Evolutionary conservation across 139 green algal genomes (phyloP), one percentile per base, ranked within the genome.

Genomic region (Diplosphaera chodatii): DNA sequence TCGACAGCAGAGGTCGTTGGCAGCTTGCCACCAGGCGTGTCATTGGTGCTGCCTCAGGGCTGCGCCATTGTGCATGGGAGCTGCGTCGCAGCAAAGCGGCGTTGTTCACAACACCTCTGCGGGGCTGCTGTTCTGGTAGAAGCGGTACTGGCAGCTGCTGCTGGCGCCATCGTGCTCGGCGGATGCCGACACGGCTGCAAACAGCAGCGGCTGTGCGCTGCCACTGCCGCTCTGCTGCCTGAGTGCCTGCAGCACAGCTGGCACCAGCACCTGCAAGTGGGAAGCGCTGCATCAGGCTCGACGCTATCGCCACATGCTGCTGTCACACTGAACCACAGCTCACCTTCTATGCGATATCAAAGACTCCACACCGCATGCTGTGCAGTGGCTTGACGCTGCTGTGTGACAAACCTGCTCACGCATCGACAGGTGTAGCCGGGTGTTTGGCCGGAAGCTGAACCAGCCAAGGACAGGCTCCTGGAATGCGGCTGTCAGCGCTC

Each of bases 131-230:
- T 59, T 59, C 21, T 65, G 59, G 59, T 33, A 65, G 59, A 33
- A 65, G 59, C 59, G 59, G 27, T 65, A 32, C 59, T 65, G 59
- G 59, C 32, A 65, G 59, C 59, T 65, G 59, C 5, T 32, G 59
- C 27, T 65, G n/a, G 59, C 59, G 27, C 59, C 59, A 15, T 15
- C 27, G 59, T 65, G 59, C 27, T 31, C 59, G 10, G 28, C 59
- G 32, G n/a, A 15, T 4, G 2, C 25, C 22, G 27, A 33, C 59
- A 65, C 32, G 5, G 8, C 32, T 5, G 59, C 59, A 15, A 33
- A 65, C 27, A 65, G 59, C 59, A 32, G 27, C 59, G 28, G 59
- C 59, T n/a, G n/a, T n/a, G n/a, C n/a, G n/a, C n/a, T n/a, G n/a
- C n/a, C n/a, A n/a, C n/a, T n/a, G n/a, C n/a, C n/a, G n/a, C n/a